Percentiles rank a stretch among this genome's conserved stretches.
These are phyloP conservation scores for Paxillus ammoniavirescens DNA, from an alignment of 768 basidiomycete genomes.

Conservation along the genomic window DNA sequence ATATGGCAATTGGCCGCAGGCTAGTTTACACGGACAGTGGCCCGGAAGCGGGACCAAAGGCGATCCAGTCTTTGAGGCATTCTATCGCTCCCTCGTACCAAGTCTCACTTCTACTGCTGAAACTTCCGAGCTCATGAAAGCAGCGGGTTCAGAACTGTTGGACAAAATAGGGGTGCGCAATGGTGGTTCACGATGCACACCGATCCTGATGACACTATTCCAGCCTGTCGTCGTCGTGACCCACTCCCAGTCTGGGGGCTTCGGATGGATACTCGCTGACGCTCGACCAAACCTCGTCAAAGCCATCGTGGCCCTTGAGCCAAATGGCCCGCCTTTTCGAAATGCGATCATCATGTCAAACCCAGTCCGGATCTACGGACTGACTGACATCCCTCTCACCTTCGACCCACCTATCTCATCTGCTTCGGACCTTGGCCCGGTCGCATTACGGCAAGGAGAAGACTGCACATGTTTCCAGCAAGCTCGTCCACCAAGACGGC, in stretches of 20 bases:
- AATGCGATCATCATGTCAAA: constrained; percentile 35
- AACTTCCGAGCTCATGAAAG: constrained; percentile 37
- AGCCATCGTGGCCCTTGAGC: constrained; percentile 50
- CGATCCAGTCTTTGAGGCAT: constrained; percentile 43
- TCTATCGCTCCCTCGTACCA: constrained; percentile 44
- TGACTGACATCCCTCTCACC: constrained; percentile 46
- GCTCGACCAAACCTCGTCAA: constrained; percentile 42
- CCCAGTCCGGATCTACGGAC: constrained; percentile 42
- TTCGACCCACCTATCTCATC: constrained; percentile 42
- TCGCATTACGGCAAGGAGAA: constrained; percentile 22
- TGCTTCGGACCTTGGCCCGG: constrained; percentile 35
- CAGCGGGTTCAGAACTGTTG: constrained; percentile 41
- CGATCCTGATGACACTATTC: constrained; percentile 1
- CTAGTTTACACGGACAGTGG: constrained; percentile 49
- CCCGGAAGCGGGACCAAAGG: constrained; percentile 49
- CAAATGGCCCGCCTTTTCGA: constrained; percentile 49
- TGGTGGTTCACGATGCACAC: neutral
- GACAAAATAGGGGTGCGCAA: constrained; percentile 47
- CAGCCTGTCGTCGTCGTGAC: constrained; percentile 48
- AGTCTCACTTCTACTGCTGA: constrained; percentile 36
- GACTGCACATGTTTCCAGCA: constrained; percentile 45
- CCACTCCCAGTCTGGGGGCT: constrained; percentile 49
- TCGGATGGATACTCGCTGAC: constrained; percentile 51
- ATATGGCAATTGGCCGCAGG: constrained; percentile 45
- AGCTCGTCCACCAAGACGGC: constrained; percentile 38